These are phyloP conservation scores for Penicillium sp. DNA, from an alignment of 2,329 filamentous ascomycete species.

Conservation along the genomic window DNA sequence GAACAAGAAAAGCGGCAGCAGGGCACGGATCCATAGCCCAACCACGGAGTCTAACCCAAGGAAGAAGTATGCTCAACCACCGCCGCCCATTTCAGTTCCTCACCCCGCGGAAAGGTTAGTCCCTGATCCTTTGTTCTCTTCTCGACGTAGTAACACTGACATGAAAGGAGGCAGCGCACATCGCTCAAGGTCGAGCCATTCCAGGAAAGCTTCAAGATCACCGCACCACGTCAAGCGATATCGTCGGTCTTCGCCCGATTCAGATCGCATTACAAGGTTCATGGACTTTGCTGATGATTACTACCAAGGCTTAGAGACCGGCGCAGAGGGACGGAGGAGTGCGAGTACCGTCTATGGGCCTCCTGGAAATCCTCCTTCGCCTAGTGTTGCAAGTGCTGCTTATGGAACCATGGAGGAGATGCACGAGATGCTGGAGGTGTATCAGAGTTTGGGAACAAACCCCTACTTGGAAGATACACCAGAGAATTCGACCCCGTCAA, in stretches of 20 bases:
- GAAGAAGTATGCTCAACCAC: background rate
- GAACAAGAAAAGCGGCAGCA: background rate
- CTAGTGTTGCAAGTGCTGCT: background rate
- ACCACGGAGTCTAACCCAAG: slow-evolving; percentile 2
- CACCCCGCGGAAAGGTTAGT: slow-evolving; percentile 4
- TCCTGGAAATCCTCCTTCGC: background rate
- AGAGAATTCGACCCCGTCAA: background rate
- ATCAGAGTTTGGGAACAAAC: slow-evolving; percentile 1
- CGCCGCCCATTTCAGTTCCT: background rate
- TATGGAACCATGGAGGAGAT: background rate
- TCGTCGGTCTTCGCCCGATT: background rate
- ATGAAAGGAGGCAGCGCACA: background rate
- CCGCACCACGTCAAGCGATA: background rate
- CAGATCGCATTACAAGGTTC: background rate
- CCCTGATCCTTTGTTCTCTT: background rate
- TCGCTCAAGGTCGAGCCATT: background rate
- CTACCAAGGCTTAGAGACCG: background rate
- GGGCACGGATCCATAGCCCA: background rate
- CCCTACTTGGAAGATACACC: background rate
- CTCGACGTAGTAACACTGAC: background rate
- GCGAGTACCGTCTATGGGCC: background rate
- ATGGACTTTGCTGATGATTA: background rate
- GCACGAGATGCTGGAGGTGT: slow-evolving; percentile 7
- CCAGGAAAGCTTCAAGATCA: background rate
- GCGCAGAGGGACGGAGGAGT: background rate